These are phyloP conservation scores for Lepidium didymum DNA, from an alignment of 345 rosid genomes.

Conservation along the genomic window DNA sequence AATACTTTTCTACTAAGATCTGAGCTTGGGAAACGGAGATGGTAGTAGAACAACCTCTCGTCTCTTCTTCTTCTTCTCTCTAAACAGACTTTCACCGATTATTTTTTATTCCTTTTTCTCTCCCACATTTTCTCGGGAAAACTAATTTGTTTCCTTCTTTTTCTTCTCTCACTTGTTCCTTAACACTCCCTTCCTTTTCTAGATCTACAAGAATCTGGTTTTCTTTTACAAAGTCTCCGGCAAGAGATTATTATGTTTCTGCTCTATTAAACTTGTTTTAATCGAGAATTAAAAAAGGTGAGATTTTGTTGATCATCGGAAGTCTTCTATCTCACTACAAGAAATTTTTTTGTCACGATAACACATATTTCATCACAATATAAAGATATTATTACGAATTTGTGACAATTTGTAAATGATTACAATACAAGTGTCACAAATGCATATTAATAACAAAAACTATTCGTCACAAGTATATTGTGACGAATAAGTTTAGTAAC, in stretches of 20 bases:
- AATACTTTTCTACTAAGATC: conserved; percentile 30
- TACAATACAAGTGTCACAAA: too few species aligned
- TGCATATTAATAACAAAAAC: too few species aligned
- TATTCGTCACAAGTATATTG: too few species aligned
- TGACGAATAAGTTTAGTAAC: too few species aligned
- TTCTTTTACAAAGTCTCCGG: conserved; percentile 9
- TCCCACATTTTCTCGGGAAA: conserved; percentile 24
- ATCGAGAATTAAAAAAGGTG: conserved; percentile 31
- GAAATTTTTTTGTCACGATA: too few species aligned
- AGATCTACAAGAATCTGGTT: conserved; percentile 37
- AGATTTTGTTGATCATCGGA: conserved; percentile 26
- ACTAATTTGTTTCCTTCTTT: background rate
- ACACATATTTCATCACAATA: too few species aligned
- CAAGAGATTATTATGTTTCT: background rate
- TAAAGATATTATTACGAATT: too few species aligned
- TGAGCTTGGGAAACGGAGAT: conserved; percentile 39
- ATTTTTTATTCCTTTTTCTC: background rate
- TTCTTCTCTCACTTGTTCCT: conserved; percentile 4
- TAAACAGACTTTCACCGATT: conserved; percentile 12
- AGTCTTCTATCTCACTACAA: too few species aligned
- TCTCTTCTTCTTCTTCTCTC: conserved; percentile 24
- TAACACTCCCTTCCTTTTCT: background rate
- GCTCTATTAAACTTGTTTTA: background rate
- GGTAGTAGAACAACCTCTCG: conserved; percentile 35
- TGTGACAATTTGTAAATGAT: too few species aligned